phyloP scores from a whole-genome alignment of 176 grass and related monocot species.

The Cenchrus purpureus region DNA sequence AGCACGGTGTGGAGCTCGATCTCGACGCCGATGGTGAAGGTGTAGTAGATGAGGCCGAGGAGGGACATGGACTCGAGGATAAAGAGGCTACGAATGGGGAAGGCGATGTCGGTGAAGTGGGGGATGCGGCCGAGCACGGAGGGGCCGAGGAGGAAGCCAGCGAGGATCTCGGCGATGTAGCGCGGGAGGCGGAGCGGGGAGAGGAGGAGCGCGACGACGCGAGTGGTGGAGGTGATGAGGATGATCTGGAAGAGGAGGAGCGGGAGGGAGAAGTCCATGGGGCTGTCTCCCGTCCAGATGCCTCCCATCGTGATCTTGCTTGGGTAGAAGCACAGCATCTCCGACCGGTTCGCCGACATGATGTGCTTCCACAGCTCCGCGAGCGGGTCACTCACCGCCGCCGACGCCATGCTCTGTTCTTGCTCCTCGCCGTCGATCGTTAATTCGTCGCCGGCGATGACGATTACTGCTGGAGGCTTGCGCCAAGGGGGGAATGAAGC shows the following conservation, averaged over 20 bases:
- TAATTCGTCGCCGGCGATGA: no score
- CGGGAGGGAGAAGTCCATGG: constrained; percentile 61
- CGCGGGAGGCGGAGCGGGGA: constrained; percentile 61
- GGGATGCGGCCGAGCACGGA: constrained; percentile 62
- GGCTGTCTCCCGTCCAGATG: constrained; percentile 60
- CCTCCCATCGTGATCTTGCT: constrained; percentile 61
- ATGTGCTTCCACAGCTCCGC: constrained; percentile 26
- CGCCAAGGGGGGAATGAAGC: no score
- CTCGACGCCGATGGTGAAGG: constrained; percentile 71
- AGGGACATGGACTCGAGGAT: constrained; percentile 70
- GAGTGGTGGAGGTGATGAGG: constrained; percentile 58
- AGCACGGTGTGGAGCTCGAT: constrained; percentile 53
- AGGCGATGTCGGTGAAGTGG: constrained; percentile 37
- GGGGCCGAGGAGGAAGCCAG: constrained; percentile 58
- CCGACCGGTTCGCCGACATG: neutral
- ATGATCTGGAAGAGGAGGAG: constrained; percentile 72
- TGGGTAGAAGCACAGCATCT: constrained; percentile 59
- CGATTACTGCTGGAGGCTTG: no score
- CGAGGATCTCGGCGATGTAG: constrained; percentile 71
- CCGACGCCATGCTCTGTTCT: neutral
- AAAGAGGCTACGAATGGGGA: constrained; percentile 65
- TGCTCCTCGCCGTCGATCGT: no score
- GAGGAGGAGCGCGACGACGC: constrained; percentile 54
- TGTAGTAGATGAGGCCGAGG: constrained; percentile 74
- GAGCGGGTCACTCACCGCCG: constrained; percentile 12